Base-by-base conservation (phyloP, 1,284 basidiomycete species). In the Tranzscheliella williamsii region DNA sequence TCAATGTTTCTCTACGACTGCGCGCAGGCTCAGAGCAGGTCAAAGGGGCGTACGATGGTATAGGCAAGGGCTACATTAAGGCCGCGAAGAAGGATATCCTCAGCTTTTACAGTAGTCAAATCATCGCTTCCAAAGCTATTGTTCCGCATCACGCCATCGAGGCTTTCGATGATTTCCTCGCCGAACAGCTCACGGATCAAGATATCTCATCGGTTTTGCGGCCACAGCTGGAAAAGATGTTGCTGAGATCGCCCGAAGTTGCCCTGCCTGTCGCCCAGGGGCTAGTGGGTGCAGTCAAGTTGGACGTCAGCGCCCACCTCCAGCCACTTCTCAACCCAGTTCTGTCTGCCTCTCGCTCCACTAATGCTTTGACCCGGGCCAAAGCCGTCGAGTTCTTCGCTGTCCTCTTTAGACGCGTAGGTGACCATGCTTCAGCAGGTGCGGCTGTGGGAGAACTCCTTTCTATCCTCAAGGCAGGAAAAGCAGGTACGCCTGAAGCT, bases 151-250 rank as follows among this genome's bases (percentile, higher is more conserved):
- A 62, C 35, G 43, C 61, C 6, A 22, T 60, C 17, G 36, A 26
- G 13, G 67, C 73, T 16, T 58, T 74, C 31, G 40, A 57, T 22
- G 61, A 64, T 32, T 76, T 75, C 37, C 31, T 75, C 23, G 51
- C 48, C 5, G 31, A 42, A 2, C 40, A 62, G 16, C 47, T 75
- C 22, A 57, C 64, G 23, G 42, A 53, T 16, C 34, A 63, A 2
- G 71, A 72, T 18, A 39, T 75, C 16, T n/a, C 56, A 4, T 24
- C 37, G 12, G 45, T 58, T 2, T 42, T 76, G n/a, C 48, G 70
- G 9, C 74, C 74, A 7, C 54, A 71, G 20, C 65, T 76, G 18
- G 64, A 73, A 35, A 75, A 75, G 53, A 71, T 71, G 67, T 57
- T 75, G 6, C 65, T 75, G 0, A 57, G 73, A 24, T 74, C 74